Evolutionary conservation across 345 rosid genomes (phyloP), one percentile per base, ranked within the genome.

Genomic region (Citrus maxima): DNA sequence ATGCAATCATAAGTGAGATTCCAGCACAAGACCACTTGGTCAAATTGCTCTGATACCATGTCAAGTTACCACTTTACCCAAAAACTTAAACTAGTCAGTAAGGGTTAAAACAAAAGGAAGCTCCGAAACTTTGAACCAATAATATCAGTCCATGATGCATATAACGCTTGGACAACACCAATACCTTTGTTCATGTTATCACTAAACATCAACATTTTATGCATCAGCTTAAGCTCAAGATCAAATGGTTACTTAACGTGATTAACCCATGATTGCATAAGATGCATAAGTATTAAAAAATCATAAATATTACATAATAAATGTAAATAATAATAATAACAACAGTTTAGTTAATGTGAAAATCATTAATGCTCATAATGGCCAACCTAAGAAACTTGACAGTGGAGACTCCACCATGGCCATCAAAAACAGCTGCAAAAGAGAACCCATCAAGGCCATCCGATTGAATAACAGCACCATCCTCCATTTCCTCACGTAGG

Each of bases 401-500:
- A 35, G 96, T 85, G 78, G 95, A 81, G 67, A 85, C 81, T 34
- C 99, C 98, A 51, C 92, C 99, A 54, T 95, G 99, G 58, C 99
- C 98, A 68, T 95, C 99, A 70, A 92, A 88, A 64, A 95, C 92
- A 0, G 97, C 98, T 3, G 99, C 97, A 66, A 90, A 95, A 8
- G 96, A 90, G 96, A 91, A 95, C 38, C 87, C 95, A 28, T 91
- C 90, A 25, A 93, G 87, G 59, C 89, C 97, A 2, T 91, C 97
- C 5, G 96, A 85, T 67, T 92, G 90, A 69, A 95, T 76, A 24
- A 89, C 86, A 74, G 92, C 77, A 34, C 80, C 90, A 61, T 95
- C 99, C 82, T 95, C 99, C 98, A 92, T 95, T 85, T 91, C 99
- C 7, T 95, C 97, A 27, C 99, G 90, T 4, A 58, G 42, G n/a